Conservation (phyloP, 148 eudicot genomes). For the Fagopyrum homotropicum region DNA sequence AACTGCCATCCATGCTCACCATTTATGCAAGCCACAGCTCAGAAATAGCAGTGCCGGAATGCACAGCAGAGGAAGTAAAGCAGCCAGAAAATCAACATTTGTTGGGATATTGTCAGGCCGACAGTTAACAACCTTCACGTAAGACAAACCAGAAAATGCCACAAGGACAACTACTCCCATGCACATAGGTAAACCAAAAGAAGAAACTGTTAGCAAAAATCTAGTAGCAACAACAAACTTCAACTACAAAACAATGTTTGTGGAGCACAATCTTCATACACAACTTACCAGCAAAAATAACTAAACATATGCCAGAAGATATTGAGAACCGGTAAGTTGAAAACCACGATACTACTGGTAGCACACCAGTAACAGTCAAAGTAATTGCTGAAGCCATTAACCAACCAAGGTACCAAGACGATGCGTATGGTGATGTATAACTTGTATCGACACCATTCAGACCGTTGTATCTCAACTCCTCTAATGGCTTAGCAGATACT, state of each 20-base stretch:
- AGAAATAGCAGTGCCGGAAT: conserved; percentile 79
- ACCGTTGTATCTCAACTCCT: conserved; percentile 62
- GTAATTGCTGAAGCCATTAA: conserved; percentile 83
- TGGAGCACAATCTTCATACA: neutral
- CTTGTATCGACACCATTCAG: conserved; percentile 51
- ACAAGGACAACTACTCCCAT: conserved; percentile 67
- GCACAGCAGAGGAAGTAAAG: conserved; percentile 91
- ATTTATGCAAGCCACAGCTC: conserved; percentile 83
- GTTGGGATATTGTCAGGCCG: conserved; percentile 58
- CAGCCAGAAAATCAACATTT: conserved; percentile 84
- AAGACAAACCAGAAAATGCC: conserved; percentile 85
- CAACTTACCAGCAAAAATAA: conserved; percentile 67
- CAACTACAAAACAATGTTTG: neutral
- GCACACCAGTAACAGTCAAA: conserved; percentile 68
- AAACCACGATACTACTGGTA: conserved; percentile 92
- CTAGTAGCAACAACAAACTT: conserved; percentile 4
- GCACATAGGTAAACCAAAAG: neutral
- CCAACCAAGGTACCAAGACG: conserved; percentile 87
- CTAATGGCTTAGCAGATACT: conserved; percentile 81
- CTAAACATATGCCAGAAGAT: conserved; percentile 82
- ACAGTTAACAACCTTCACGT: conserved; percentile 59
- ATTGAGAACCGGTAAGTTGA: conserved; percentile 88
- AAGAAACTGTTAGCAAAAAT: conserved; percentile 11
- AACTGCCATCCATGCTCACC: conserved; percentile 38
- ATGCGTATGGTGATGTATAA: conserved; percentile 69